Conservation (phyloP, 257 asterid species). For the Leptodermis oblonga region DNA sequence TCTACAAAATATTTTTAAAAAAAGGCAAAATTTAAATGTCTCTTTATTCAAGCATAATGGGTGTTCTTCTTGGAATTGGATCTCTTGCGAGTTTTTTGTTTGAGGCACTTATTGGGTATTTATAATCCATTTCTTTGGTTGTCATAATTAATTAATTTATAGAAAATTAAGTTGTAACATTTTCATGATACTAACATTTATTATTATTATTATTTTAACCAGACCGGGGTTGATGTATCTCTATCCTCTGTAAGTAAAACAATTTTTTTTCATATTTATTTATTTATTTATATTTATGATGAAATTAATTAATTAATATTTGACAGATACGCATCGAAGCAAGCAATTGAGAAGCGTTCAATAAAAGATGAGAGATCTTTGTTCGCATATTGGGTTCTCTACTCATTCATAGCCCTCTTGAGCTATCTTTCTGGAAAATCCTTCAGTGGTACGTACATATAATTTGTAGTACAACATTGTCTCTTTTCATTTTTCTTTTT, state of each 20-base stretch:
- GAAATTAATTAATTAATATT: neutral
- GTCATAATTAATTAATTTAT: too few species aligned
- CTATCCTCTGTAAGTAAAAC: constrained; percentile 66
- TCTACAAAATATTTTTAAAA: neutral
- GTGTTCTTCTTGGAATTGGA: constrained; percentile 48
- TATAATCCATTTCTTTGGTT: too few species aligned
- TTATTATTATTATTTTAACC: constrained; percentile 20
- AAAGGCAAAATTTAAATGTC: neutral
- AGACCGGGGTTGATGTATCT: constrained; percentile 85
- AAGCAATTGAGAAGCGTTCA: constrained; percentile 88
- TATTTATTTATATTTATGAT: too few species aligned
- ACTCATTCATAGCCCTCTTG: constrained; percentile 68
- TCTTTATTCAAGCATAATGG: constrained; percentile 37
- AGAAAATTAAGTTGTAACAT: too few species aligned
- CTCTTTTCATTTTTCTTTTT: too few species aligned
- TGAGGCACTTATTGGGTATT: constrained; percentile 64
- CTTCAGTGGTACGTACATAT: constrained; percentile 68
- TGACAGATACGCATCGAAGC: constrained; percentile 61
- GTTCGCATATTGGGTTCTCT: constrained; percentile 84
- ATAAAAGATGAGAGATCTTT: constrained; percentile 78
- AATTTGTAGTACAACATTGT: too few species aligned
- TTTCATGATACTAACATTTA: neutral
- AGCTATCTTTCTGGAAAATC: constrained; percentile 69
- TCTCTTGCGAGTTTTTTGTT: constrained; percentile 55
- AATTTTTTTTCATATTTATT: neutral